These are phyloP conservation scores for Rutstroemia sp. DNA, from an alignment of 2,329 filamentous ascomycete genomes.

Conservation along the genomic window DNA sequence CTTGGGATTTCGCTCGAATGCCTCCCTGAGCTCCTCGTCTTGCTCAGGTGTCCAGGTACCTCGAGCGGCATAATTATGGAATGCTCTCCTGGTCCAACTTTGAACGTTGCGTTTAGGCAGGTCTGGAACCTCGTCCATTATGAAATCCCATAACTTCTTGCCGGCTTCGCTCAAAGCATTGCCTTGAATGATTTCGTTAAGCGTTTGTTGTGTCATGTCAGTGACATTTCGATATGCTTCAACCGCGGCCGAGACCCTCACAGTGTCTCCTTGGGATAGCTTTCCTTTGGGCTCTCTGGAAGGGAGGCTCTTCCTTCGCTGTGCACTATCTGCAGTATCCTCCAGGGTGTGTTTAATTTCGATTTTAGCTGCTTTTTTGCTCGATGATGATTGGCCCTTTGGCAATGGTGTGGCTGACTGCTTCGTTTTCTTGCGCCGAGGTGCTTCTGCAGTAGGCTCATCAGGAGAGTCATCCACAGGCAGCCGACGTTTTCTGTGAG, in stretches of 20 bases:
- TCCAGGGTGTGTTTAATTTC: not conserved
- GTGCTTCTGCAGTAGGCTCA: not conserved
- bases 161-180: slow-evolving; percentile 19
- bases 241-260: slow-evolving; percentile 22
- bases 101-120: slow-evolving; percentile 47
- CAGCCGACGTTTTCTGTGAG: slow-evolving; percentile 5
- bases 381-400: not conserved
- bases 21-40: slow-evolving; percentile 43
- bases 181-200: slow-evolving; percentile 41
- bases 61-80: slow-evolving; percentile 56
- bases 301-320: not conserved
- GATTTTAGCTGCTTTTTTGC: not conserved
- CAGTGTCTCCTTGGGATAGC: not conserved
- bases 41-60: slow-evolving; percentile 53
- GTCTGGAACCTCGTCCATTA: slow-evolving; percentile 42
- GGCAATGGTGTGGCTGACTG: not conserved
- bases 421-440: not conserved
- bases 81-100: slow-evolving; percentile 52
- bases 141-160: slow-evolving; percentile 42
- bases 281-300: not conserved
- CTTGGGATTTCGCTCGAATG: slow-evolving; percentile 38
- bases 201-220: slow-evolving; percentile 35
- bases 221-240: slow-evolving; percentile 39
- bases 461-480: slow-evolving; percentile 7
- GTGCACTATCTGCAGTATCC: not conserved